Evolutionary conservation across 2,329 filamentous ascomycete genomes (phyloP), one percentile per base, ranked within the genome.

Genomic region (Colletotrichum limetticola): DNA sequence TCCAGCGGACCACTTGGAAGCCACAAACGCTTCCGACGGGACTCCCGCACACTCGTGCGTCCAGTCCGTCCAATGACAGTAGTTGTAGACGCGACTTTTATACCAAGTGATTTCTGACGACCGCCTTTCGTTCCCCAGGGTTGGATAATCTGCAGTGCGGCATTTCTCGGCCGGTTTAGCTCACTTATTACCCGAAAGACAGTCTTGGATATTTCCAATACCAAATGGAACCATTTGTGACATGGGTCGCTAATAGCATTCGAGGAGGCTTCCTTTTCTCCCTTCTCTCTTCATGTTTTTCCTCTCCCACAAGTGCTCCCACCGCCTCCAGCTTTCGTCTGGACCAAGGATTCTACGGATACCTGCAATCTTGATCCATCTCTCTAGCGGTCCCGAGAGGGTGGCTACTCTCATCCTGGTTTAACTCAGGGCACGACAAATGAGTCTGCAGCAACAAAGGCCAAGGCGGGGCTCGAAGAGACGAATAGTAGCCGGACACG

Each of bases 401-500:
- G 16, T 49, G 37, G 37, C 26, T 49, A 46, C 22, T 14, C 24
- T 46, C 24, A 6, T 52, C 37, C 11, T n/a, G 60, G 42, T 12
- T 49, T 11, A 30, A 62, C 37, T 30, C 32, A 49, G 32, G 28
- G 61, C 46, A 55, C 22, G 46, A 32, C 32, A 53, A 63, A 63
- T n/a, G 61, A 37, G 61, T 53, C 8, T 57, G 32, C 62, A 42
- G 52, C 32, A 65, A 16, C 14, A 8, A 57, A 22, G 52, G 26
- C 32, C n/a, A 28, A 53, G 64, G 64, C 68, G 49, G 68, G 64
- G 57, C 32, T 12, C 6, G 19, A 32, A 35, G 30, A 58, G 49
- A 28, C 35, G 30, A 57, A 46, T 35, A 22, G 37, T 53, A 57
- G 53, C 69, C 57, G 63, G 69, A 68, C 69, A 72, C 52, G 30